phyloP scores from a whole-genome alignment of 1,284 basidiomycete genomes.

The Rhizoctonia solani region DNA sequence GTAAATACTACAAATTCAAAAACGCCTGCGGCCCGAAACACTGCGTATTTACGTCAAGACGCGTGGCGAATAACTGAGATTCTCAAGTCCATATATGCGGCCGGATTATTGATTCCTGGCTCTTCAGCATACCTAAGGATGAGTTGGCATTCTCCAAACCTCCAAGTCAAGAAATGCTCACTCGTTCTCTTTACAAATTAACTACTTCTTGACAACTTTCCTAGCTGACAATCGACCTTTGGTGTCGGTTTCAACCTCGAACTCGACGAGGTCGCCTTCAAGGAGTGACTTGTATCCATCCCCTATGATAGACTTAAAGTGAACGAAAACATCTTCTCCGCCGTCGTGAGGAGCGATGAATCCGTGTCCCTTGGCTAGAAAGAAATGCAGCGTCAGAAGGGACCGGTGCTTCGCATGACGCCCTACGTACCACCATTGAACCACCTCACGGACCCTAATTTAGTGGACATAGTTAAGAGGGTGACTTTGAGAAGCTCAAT shows the following conservation, averaged over 20 bases:
- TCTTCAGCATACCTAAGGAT: too few species aligned
- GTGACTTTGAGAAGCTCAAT: not conserved
- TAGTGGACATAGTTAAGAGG: conserved; percentile 17
- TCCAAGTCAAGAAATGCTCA: not conserved
- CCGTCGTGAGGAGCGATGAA: conserved; percentile 29
- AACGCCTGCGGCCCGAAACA: too few species aligned
- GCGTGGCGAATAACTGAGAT: too few species aligned
- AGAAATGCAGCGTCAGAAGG: not conserved
- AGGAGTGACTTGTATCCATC: conserved; percentile 30
- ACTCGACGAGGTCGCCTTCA: conserved; percentile 32
- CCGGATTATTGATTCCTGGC: too few species aligned
- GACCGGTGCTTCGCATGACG: not conserved
- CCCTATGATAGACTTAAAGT: conserved; percentile 24
- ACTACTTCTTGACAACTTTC: conserved; percentile 30
- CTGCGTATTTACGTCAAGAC: too few species aligned
- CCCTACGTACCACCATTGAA: conserved; percentile 33
- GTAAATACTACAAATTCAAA: too few species aligned
- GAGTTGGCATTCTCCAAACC: not conserved
- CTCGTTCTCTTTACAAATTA: too few species aligned
- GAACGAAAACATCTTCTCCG: conserved; percentile 30
- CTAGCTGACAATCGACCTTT: conserved; percentile 5
- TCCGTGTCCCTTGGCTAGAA: conserved; percentile 32
- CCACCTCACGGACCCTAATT: conserved; percentile 25
- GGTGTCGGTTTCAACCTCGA: conserved; percentile 5
- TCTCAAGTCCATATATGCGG: too few species aligned